Evolutionary conservation across 768 basidiomycete species (phyloP), one percentile per base, ranked within the genome.

Genomic region (Boletus rubescentipes): DNA sequence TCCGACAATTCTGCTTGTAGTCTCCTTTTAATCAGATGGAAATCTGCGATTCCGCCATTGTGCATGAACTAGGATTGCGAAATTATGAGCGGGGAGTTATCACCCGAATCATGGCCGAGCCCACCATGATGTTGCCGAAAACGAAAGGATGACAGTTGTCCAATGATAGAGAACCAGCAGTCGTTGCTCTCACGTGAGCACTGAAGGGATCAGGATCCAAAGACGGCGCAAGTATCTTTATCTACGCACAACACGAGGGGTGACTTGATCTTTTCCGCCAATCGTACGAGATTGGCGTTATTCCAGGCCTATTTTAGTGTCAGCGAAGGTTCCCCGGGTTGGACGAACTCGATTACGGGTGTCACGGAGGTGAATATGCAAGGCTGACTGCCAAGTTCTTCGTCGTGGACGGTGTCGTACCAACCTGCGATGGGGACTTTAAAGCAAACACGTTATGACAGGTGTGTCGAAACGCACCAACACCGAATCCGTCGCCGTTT

Each of bases 131-230:
- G 66, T 89, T 93, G 10, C 89, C 91, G 64, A 91, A 87, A 37
- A 84, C 84, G 73, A 96, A 99, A 6, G 97, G 97, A 72, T 98
- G 96, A 62, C 93, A 95, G 64, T 96, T 96, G 68, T 94, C 93
- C 59, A 93, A 72, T 20, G 89, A 93, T n/a, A 97, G 73, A 0
- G 92, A 88, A 9, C 93, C 94, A 1, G 91, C 88, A 2, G 96
- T 98, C 0, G 93, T 92, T 7, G 95, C 95, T 47, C 95, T 84
- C 53, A 98, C 95, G 73, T 98, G 94, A 3, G 84, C 93, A 71
- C 90, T 87, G 45, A 41, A 51, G 47, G 57, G 12, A 49, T 57
- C 21, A 52, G 51, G 42, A 26, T 36, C 46, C 23, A 26, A 21
- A 34, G 21, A 49, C 15, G 31, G 35, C 12, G 44, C 26, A 21